A percentile compares a stretch with the other conserved stretches of the same genome.
Evolutionary conservation across 441 rosid genomes (phyloP).

Genomic region (Gossypium davidsonii): DNA sequence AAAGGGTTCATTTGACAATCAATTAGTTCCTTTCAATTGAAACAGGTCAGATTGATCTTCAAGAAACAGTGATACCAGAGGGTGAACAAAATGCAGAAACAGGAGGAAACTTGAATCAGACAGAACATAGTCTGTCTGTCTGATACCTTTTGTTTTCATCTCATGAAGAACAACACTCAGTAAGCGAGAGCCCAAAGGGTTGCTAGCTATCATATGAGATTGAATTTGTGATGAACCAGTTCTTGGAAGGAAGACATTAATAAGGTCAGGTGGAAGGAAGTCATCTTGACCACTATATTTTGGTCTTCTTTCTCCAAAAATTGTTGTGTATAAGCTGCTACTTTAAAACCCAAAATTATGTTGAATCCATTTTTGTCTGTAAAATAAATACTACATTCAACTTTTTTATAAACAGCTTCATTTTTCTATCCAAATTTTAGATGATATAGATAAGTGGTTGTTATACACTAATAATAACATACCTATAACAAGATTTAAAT

Average conservation of each 20-base stretch:
- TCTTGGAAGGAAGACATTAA: constrained; percentile 4
- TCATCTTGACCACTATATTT: constrained; percentile 12
- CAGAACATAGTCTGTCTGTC: neutral
- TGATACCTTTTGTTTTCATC: neutral
- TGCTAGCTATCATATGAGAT: neutral
- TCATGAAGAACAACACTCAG: neutral
- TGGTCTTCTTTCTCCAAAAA: neutral
- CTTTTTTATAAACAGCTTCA: too few species aligned
- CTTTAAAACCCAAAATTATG: constrained; percentile 15
- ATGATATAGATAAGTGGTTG: too few species aligned
- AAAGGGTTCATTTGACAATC: neutral
- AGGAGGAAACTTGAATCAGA: constrained; percentile 27
- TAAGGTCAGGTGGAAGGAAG: constrained; percentile 16
- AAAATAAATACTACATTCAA: too few species aligned
- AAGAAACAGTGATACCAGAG: constrained; percentile 37
- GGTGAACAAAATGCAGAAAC: constrained; percentile 29
- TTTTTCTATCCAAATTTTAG: too few species aligned
- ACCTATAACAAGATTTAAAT: too few species aligned
- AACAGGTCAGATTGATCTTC: constrained; percentile 49
- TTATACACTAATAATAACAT: too few species aligned
- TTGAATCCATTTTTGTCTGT: neutral
- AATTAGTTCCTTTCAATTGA: neutral
- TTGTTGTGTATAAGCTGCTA: constrained; percentile 10
- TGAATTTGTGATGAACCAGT: too few species aligned
- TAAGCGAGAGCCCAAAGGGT: neutral